Base-by-base conservation (phyloP, 805 yeast genomes). In the Maudiozyma serrabonitensis region DNA sequence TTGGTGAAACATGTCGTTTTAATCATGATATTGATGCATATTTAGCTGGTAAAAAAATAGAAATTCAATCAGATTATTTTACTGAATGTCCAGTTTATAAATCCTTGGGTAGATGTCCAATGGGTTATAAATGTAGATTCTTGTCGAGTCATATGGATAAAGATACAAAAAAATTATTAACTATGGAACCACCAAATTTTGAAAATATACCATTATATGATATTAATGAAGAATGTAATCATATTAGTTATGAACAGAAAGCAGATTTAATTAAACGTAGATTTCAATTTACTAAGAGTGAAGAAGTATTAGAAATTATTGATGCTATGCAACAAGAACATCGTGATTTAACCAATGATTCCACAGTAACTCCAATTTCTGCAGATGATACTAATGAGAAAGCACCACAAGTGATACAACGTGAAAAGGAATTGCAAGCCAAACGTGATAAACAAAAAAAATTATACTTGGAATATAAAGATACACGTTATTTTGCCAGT, bases 71-170 rank as follows among this genome's bases (percentile, higher is more conserved):
- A 0, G 60, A 50, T 2, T 50, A 43, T 19, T 65, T 59, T 47
- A 43, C 38, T 5, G 43, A 60, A 1, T 93, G 99, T 68, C 98
- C 99, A 0, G 96, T 87, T 3, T 89, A 70, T 62, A 71, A 71
- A 34, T 83, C 85, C 1, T 71, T 87, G 35, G 99, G 99, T 0
- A 82, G 79, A 60, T 93, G 99, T 72, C 95, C 96, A 4, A 78
- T 84, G 53, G 99, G 99, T 0, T 69, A 87, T 58, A 91, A 87
- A 65, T 93, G 99, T 69, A 79, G 96, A 59, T 93, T 96, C 87
- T 75, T 93, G 50, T 70, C 76, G 3, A 78, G 87, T 15, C 98
- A 93, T 69, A 76, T 70, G 60, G 63, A 75, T 56, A 61, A 60
- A 32, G 82, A 72, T 50, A 67, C 73, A 16, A 70, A 68, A 48